Percentiles rank a stretch among this genome's conserved stretches.
phyloP scores from a whole-genome alignment of 139 green algal species.

The Coelastrella sp. region DNA sequence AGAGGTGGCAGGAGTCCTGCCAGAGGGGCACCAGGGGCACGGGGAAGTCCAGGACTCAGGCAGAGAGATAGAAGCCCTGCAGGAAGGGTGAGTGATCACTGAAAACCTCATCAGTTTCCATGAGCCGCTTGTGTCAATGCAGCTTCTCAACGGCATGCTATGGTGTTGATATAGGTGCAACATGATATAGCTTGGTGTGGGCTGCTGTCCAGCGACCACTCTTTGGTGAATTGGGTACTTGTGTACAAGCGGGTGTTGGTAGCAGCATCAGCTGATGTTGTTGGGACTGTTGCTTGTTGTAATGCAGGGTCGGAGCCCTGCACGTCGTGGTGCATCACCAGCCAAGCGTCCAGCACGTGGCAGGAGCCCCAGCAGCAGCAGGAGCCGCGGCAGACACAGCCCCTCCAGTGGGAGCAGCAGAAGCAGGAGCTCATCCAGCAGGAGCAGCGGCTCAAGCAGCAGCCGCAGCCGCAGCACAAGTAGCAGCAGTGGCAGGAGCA shows the following conservation, averaged over 20 bases:
- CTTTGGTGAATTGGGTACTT: too few relatives aligned
- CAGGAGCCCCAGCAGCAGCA: conserved; percentile 26
- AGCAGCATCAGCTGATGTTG: too few relatives aligned
- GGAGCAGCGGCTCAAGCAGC: conserved; percentile 12
- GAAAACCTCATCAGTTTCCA: too few relatives aligned
- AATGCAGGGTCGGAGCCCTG: conserved; percentile 14
- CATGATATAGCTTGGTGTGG: too few relatives aligned
- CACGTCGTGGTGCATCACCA: background rate
- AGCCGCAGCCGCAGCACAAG: conserved; percentile 19
- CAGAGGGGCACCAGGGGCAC: background rate
- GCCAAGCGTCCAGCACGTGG: background rate
- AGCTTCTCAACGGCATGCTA: too few relatives aligned
- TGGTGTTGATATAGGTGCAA: too few relatives aligned
- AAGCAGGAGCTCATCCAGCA: conserved; percentile 4
- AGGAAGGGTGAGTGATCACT: background rate
- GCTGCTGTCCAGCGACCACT: too few relatives aligned
- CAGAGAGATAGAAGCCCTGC: background rate
- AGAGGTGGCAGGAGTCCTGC: background rate
- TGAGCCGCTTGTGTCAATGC: background rate
- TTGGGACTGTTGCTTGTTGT: too few relatives aligned
- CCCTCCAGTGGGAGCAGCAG: conserved; percentile 18
- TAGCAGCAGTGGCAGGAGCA: conserved; percentile 19
- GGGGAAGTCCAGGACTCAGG: background rate
- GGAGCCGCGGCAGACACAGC: conserved; percentile 14
- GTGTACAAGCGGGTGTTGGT: too few relatives aligned